Conservation (phyloP, 371 early-diverging fungal genomes). For the Apophysomyces ossiformis region DNA sequence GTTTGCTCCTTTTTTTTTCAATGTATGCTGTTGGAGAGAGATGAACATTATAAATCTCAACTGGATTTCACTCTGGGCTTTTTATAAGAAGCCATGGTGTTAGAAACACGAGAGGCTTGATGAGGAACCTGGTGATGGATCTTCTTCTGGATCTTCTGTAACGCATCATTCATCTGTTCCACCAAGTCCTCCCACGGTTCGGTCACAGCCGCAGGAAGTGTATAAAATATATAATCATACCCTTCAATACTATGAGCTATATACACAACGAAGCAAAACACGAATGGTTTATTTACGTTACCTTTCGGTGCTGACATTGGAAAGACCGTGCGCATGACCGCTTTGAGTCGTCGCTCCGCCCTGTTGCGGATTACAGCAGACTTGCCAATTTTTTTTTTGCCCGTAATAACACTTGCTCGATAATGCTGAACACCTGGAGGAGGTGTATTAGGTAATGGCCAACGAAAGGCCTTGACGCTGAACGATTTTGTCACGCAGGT, state of each 20-base stretch:
- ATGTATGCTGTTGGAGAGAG: background rate
- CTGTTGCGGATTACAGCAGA: constrained; percentile 29
- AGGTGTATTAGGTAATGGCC: background rate
- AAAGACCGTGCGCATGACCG: constrained; percentile 18
- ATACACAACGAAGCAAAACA: background rate
- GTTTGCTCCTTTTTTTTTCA: background rate
- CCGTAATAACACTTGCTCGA: constrained; percentile 23
- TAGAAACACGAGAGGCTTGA: background rate
- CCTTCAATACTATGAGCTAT: constrained; percentile 14
- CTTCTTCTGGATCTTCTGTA: constrained; percentile 7
- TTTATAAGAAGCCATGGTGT: background rate
- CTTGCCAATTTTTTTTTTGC: constrained; percentile 33
- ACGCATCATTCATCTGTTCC: constrained; percentile 3
- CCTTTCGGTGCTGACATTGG: constrained; percentile 13
- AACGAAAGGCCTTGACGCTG: constrained; percentile 1
- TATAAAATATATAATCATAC: constrained; percentile 26
- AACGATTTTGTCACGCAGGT: background rate
- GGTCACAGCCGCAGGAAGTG: constrained; percentile 17
- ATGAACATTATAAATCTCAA: constrained; percentile 5
- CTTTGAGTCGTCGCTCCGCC: constrained; percentile 29
- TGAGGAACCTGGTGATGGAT: background rate
- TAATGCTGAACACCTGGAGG: background rate
- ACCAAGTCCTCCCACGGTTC: constrained; percentile 20
- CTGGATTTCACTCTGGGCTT: background rate
- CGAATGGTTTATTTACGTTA: background rate